Evolutionary conservation across 805 yeast genomes (phyloP), one percentile per base, ranked within the genome.

Genomic region (Cyberlindnera mrakii): DNA sequence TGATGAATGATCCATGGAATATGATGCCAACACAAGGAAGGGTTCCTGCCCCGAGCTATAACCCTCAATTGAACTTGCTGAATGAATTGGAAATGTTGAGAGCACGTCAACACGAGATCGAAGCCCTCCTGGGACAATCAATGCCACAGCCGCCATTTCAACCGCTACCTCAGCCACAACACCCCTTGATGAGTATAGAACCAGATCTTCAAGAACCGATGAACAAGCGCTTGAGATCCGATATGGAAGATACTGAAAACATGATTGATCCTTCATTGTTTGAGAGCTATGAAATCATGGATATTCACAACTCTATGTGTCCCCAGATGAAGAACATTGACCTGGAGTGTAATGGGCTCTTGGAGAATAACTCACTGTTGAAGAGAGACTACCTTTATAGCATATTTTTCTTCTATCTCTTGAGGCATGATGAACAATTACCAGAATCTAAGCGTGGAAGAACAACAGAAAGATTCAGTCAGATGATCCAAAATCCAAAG

Each of bases 301-400:
- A 34, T 6, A 18, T 48, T 2, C 46, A 48, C 39, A 46, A 50
- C 19, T 37, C 40, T 17, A 45, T 40, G 16, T 27, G 49, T 8
- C 47, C 53, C 11, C 44, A 46, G 18, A 38, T 57, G 15, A 41
- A 46, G 23, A 38, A 37, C 23, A 34, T 53, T 30, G 37, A 41
- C 10, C 20, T 51, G 18, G 48, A 53, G 16, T 38, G 48, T 17
- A 41, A 43, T 17, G 60, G 62, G 2, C 20, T 58, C 25, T 57
- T 56, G 41, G 54, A 48, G n/a, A 30, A 39, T 6, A 43, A 41
- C 4, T 34, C 54, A 0, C 15, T 50, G 14, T 37, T 45, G 5
- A 51, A 53, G 33, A 57, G 47, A 36, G 62, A 58, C 39, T 33
- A 30, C 3, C 43, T 49, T 31, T 42, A 43, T 29, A 42, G 53